Evolutionary conservation across 768 basidiomycete genomes (phyloP).

Genomic region (Dioszegia hungarica): DNA sequence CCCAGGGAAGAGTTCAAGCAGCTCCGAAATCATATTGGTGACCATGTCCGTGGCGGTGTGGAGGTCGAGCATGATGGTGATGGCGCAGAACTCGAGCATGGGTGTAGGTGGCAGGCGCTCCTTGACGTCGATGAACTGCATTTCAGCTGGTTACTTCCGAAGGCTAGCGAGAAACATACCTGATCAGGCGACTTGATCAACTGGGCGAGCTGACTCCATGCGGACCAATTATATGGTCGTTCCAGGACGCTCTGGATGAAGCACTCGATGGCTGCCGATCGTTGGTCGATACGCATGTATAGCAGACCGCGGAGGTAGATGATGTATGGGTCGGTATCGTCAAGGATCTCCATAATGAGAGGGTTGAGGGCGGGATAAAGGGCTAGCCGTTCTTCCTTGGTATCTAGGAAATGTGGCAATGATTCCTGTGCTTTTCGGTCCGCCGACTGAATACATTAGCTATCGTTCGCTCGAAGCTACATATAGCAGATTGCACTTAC

Average conservation of each 20-base stretch:
- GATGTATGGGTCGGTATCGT: conserved; percentile 44
- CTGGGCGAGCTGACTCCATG: conserved; percentile 71
- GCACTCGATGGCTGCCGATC: conserved; percentile 80
- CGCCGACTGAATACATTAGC: conserved; percentile 57
- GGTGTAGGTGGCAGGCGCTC: conserved; percentile 57
- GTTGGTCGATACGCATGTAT: conserved; percentile 68
- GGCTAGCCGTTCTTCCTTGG: conserved; percentile 43
- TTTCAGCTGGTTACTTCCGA: conserved; percentile 3
- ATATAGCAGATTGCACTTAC: conserved; percentile 65
- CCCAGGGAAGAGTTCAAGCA: conserved; percentile 73
- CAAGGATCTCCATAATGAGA: conserved; percentile 34
- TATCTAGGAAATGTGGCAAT: conserved; percentile 57
- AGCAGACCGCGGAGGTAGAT: conserved; percentile 64
- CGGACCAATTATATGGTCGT: conserved; percentile 91
- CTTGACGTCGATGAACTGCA: conserved; percentile 48
- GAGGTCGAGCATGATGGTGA: conserved; percentile 82
- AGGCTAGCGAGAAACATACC: conserved; percentile 52
- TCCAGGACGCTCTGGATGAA: conserved; percentile 68
- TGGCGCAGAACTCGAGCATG: conserved; percentile 69
- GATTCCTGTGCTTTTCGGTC: conserved; percentile 78
- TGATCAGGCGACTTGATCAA: conserved; percentile 80
- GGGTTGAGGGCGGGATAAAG: conserved; percentile 43
- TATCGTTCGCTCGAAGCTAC: conserved; percentile 7
- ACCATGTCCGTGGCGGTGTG: conserved; percentile 85
- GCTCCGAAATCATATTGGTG: conserved; percentile 69